A percentile compares a stretch with the other conserved stretches of the same genome.
Evolutionary conservation across 2,329 filamentous ascomycete species (phyloP).

Genomic region (Diaporthe ampelina): DNA sequence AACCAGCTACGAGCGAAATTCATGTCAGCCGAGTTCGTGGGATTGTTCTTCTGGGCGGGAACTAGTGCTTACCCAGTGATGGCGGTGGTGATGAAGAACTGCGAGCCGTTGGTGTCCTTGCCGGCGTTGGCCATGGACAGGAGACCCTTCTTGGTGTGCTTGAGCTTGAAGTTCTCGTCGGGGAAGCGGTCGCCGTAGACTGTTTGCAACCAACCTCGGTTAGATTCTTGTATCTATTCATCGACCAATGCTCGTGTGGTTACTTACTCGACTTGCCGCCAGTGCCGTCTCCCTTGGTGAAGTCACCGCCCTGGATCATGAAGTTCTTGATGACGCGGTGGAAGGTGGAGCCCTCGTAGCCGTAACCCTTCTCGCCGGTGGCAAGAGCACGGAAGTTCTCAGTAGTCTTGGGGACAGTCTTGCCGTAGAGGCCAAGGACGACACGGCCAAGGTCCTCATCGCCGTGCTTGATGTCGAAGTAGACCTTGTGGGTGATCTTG

Average conservation of each 20-base stretch:
- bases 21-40: slow-evolving; percentile 32
- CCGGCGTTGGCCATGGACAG: slow-evolving; percentile 90
- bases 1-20: slow-evolving; percentile 73
- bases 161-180: slow-evolving; percentile 96
- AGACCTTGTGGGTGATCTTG: slow-evolving; percentile 97
- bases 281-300: slow-evolving; percentile 85
- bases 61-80: slow-evolving; percentile 74
- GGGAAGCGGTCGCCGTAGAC: slow-evolving; percentile 87
- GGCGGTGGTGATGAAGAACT: slow-evolving; percentile 92
- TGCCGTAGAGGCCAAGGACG: slow-evolving; percentile 87
- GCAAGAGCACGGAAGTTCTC: slow-evolving; percentile 85
- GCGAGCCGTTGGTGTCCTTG: slow-evolving; percentile 88
- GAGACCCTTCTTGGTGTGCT: slow-evolving; percentile 87
- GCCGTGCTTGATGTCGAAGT: slow-evolving; percentile 85
- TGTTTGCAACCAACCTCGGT: slow-evolving; percentile 47
- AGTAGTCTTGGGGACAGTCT: slow-evolving; percentile 83
- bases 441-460: slow-evolving; percentile 81
- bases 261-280: slow-evolving; percentile 86
- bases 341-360: slow-evolving; percentile 86
- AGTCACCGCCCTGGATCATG: slow-evolving; percentile 94
- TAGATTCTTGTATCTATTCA: neutral
- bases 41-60: neutral
- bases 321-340: slow-evolving; percentile 92
- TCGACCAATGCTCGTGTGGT: neutral
- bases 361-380: slow-evolving; percentile 88